Conservation (phyloP, 495 filamentous ascomycete species). For the Daldinia loculata region DNA sequence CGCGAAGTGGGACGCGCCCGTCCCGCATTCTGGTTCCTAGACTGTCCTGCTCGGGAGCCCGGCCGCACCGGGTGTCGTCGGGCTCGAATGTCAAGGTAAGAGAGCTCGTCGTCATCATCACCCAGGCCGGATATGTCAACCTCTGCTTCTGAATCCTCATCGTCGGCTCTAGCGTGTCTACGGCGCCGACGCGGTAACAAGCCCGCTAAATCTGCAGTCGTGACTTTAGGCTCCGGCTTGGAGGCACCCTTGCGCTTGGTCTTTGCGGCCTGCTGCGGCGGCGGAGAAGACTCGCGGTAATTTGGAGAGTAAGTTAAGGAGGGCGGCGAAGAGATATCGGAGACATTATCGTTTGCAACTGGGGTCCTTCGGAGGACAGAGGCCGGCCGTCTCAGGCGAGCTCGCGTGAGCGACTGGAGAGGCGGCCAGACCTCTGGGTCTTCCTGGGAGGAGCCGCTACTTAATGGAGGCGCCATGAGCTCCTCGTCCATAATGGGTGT, state of each 20-base stretch:
- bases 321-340: conserved; percentile 58
- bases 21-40: conserved; percentile 18
- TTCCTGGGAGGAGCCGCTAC: conserved; percentile 52
- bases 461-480: conserved; percentile 56
- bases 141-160: conserved; percentile 41
- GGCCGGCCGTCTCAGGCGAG: conserved; percentile 36
- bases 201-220: conserved; percentile 54
- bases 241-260: conserved; percentile 33
- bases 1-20: conserved; percentile 7
- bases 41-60: conserved; percentile 27
- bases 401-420: conserved; percentile 50
- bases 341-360: conserved; percentile 46
- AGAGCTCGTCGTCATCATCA: conserved; percentile 50
- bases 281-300: conserved; percentile 47
- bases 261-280: conserved; percentile 30
- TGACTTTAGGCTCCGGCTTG: conserved; percentile 44
- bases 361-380: conserved; percentile 43
- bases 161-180: conserved; percentile 33
- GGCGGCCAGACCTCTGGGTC: conserved; percentile 52
- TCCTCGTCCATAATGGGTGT: conserved; percentile 49
- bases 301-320: conserved; percentile 62
- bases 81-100: conserved; percentile 45
- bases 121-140: conserved; percentile 44
- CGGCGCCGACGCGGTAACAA: conserved; percentile 53
- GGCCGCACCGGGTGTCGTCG: conserved; percentile 35